Evolutionary conservation across 768 basidiomycete species (phyloP).

Genomic region (Lentinula raphanica): DNA sequence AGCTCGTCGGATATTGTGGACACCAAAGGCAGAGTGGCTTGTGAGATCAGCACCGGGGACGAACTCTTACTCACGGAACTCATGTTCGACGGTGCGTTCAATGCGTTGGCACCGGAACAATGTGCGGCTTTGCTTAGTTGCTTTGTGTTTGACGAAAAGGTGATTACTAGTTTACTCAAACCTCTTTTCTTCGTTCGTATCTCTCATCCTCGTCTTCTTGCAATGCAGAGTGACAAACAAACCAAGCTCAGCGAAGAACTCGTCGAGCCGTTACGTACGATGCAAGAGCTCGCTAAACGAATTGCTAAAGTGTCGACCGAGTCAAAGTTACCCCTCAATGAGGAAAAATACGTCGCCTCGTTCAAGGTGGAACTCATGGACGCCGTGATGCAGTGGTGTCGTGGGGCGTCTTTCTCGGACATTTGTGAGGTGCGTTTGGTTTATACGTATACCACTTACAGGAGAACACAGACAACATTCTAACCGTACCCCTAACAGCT

Average conservation of each 20-base stretch:
- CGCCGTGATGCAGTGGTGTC: constrained; percentile 94
- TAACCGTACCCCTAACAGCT: constrained; percentile 48
- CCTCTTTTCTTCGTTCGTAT: background rate
- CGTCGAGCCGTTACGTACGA: constrained; percentile 83
- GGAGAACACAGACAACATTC: background rate
- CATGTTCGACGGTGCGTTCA: constrained; percentile 96
- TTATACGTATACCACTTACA: too few relatives aligned
- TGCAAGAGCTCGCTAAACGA: constrained; percentile 92
- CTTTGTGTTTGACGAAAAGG: constrained; percentile 98
- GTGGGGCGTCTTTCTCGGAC: constrained; percentile 93
- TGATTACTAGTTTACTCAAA: constrained; percentile 21
- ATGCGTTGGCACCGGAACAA: constrained; percentile 82
- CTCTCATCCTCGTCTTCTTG: constrained; percentile 13
- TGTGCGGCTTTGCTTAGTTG: constrained; percentile 93
- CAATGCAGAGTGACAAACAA: constrained; percentile 70
- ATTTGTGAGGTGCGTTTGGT: constrained; percentile 87
- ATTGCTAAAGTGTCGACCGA: constrained; percentile 98
- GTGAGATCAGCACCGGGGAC: constrained; percentile 97
- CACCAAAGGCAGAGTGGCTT: constrained; percentile 96
- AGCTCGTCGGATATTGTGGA: constrained; percentile 89
- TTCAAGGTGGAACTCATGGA: constrained; percentile 99
- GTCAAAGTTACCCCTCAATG: constrained; percentile 81
- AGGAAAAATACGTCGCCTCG: constrained; percentile 91
- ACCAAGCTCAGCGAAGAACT: constrained; percentile 91
- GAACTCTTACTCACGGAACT: constrained; percentile 94